A percentile compares a stretch with the other conserved stretches of the same genome.
Evolutionary conservation across 495 filamentous ascomycete species (phyloP).

Genomic region (Lepraria neglecta): DNA sequence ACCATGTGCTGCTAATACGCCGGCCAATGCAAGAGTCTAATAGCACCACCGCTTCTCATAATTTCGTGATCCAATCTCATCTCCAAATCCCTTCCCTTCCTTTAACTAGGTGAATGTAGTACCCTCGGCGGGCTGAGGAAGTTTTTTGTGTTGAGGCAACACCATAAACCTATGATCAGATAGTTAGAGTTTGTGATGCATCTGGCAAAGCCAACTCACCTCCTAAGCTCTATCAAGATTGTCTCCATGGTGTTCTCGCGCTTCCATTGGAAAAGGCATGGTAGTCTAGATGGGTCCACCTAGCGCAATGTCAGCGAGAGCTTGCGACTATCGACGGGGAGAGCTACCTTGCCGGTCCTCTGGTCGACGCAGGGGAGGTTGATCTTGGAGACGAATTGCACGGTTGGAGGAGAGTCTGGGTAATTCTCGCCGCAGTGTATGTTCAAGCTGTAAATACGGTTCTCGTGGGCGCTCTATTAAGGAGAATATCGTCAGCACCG

Average conservation of each 20-base stretch:
- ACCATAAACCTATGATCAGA: slow-evolving; percentile 73
- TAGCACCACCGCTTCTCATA: slow-evolving; percentile 12
- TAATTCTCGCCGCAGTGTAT: slow-evolving; percentile 92
- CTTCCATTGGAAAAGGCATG: slow-evolving; percentile 81
- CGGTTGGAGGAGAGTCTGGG: slow-evolving; percentile 77
- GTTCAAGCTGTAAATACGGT: slow-evolving; percentile 95
- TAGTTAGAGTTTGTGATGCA: slow-evolving; percentile 20
- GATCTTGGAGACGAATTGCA: slow-evolving; percentile 86
- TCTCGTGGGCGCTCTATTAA: slow-evolving; percentile 83
- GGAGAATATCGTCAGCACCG: slow-evolving; percentile 18
- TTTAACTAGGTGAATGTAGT: slow-evolving; percentile 51
- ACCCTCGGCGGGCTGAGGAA: slow-evolving; percentile 88
- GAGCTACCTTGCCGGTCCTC: slow-evolving; percentile 57
- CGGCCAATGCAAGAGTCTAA: slow-evolving; percentile 17
- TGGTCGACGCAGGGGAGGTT: slow-evolving; percentile 90
- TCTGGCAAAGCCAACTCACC: slow-evolving; percentile 41
- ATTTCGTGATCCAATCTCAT: slow-evolving; percentile 13
- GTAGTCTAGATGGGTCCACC: slow-evolving; percentile 80
- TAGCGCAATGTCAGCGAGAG: slow-evolving; percentile 30
- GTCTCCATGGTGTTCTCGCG: slow-evolving; percentile 89
- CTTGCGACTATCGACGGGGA: slow-evolving; percentile 6
- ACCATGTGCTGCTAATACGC: slow-evolving; percentile 11
- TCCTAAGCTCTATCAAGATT: slow-evolving; percentile 80
- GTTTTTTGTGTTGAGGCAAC: slow-evolving; percentile 85
- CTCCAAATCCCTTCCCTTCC: slow-evolving; percentile 6